Evolutionary conservation across 192 early-diverging fungal genomes (phyloP), one percentile per base, ranked within the genome.

Genomic region (Coemansia sp.): DNA sequence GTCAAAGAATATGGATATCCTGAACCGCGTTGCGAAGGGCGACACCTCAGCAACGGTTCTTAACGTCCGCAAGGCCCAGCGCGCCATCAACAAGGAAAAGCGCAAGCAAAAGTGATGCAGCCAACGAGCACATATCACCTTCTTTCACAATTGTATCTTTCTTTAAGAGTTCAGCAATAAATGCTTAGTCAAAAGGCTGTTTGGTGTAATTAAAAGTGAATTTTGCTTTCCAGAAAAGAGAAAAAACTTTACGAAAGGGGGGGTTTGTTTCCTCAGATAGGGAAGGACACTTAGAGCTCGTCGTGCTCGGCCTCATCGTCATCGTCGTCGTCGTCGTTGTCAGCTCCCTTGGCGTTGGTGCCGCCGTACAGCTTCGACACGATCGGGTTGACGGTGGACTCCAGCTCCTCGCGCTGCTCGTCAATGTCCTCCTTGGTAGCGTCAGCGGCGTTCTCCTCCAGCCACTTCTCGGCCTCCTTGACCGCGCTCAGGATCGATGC

Each of bases 391-490:
- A 97, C 91, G 57, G 96, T 72, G 27, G 89, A 84, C 84, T 98
- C 94, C 63, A 98, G 77, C 81, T 95, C 94, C 71, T 88, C 85
- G 81, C 92, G 92, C 84, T 93, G 92, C 83, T 96, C 94, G 59
- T 97, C 94, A 83, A 96, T 86, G 80, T 98, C 96, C 75, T 98
- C 96, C 87, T 96, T 96, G 67, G 90, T 86, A 59, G 95, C 94
- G 27, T 89, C 82, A 57, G 74, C 66, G 50, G 82, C 88, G 61
- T 93, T 86, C 55, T 88, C 84, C 68, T 94, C 91, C 62, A 97
- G 75, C 95, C 95, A 98, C 71, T 87, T 86, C 48, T 75, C 72
- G 57, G 76, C 79, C 67, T 89, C 87, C 75, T 91, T 89, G 68
- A 98, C 65, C 28, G 91, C 94, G 40, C 90, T 88, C 67, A 88